Evolutionary conservation across 257 asterid species (phyloP), one percentile per base, ranked within the genome.

Genomic region (Solanum infundibuliforme): DNA sequence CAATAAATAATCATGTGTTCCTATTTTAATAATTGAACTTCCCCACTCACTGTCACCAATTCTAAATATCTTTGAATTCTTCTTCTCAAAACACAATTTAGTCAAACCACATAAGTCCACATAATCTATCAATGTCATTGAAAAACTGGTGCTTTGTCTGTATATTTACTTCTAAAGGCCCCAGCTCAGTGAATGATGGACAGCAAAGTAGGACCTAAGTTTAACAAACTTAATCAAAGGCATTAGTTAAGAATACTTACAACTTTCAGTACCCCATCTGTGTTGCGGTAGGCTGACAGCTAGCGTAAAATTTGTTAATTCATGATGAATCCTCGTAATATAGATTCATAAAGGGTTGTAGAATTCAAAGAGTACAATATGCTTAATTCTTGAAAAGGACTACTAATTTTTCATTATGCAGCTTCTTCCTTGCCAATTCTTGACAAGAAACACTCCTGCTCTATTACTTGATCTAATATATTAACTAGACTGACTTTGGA

Each of bases 161-260:
- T 43, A 12, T 6, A 77, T 12, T 43, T 41, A 46, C 5, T 79
- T 27, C 62, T 48, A 46, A 48, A 41, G 89, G 83, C 66, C 87
- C 89, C 87, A 79, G 41, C 6, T 41, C 89, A 87, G 38, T 87
- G 65, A 87, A 81, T 81, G 89, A 87, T 25, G 89, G 60, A 10
- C 83, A 77, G 87, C 60, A 55, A 65, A 18, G 46, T 73, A 87
- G 69, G 86, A 87, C 87, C 58, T 43, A 65, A 25, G 12, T 55
- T 58, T 3, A 62, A 81, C 83, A 55, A 66, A 16, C 39, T 74
- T 87, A 72, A 52, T n/a, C 25, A 35, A 52, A 73, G 41, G 46
- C 18, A 82, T 55, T 87, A 16, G 39, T 46, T 6, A 82, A 87
- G 55, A 58, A 75, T 48, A 66, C 38, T 27, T 79, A 2, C 38